These are phyloP conservation scores for Saccharomyces hybrid DNA, from an alignment of 1,139 yeast genomes.

Conservation along the genomic window DNA sequence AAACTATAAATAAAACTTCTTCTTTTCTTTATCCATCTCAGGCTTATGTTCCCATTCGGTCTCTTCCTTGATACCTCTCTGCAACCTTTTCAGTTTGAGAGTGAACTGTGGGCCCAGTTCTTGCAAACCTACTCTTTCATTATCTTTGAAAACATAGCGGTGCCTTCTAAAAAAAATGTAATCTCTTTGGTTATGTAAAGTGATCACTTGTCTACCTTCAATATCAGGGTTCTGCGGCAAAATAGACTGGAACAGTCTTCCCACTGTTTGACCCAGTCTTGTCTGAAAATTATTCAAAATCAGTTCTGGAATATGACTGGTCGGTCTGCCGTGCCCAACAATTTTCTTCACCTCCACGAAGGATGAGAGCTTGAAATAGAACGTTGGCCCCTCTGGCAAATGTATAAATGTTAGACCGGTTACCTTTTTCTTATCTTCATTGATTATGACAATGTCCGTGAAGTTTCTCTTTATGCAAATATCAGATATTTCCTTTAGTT, in stretches of 20 bases:
- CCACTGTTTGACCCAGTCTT: conserved; percentile 86
- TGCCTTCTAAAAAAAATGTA: conserved; percentile 92
- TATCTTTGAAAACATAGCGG: conserved; percentile 80
- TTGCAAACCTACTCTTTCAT: conserved; percentile 87
- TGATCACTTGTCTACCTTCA: conserved; percentile 90
- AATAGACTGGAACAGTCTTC: conserved; percentile 80
- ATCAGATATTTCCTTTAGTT: conserved; percentile 78
- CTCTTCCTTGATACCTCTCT: conserved; percentile 85
- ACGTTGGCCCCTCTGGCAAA: conserved; percentile 91
- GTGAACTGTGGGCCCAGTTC: conserved; percentile 97
- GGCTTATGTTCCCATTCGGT: conserved; percentile 95
- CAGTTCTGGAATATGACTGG: conserved; percentile 86
- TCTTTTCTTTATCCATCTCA: conserved; percentile 93
- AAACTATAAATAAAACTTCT: conserved; percentile 70
- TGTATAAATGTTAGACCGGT: conserved; percentile 90
- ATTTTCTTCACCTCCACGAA: conserved; percentile 68
- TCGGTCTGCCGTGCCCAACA: conserved; percentile 82
- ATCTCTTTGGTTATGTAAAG: conserved; percentile 93
- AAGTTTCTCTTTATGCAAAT: conserved; percentile 74
- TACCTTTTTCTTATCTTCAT: conserved; percentile 87
- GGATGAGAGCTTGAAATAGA: conserved; percentile 82
- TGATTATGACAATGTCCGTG: conserved; percentile 80
- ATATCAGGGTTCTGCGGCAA: conserved; percentile 92
- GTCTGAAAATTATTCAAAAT: conserved; percentile 88
- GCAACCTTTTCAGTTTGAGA: conserved; percentile 75